phyloP scores from a whole-genome alignment of 192 early-diverging fungal genomes.

The Backusella liffmaniae region DNA sequence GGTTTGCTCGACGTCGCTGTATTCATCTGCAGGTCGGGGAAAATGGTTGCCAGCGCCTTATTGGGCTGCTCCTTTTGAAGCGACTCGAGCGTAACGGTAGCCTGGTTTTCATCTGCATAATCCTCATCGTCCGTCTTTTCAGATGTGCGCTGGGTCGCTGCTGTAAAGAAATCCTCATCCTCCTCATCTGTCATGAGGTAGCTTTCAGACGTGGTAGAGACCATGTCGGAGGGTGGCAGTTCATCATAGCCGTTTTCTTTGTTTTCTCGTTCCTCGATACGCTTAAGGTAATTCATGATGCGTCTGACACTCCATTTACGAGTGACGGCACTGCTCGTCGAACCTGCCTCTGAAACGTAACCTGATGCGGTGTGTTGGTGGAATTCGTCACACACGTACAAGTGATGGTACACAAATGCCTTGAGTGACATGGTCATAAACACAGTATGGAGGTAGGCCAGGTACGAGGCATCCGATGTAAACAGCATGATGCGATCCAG shows the following conservation, averaged over 20 bases:
- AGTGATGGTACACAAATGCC: conserved; percentile 35
- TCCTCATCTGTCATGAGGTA: neutral
- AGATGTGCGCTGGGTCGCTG: too few species aligned
- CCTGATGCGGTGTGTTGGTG: neutral
- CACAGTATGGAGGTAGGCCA: conserved; percentile 35
- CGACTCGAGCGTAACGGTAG: conserved; percentile 14
- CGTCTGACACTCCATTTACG: conserved; percentile 35
- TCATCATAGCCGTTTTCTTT: neutral
- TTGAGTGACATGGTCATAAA: conserved; percentile 35
- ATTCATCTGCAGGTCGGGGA: neutral
- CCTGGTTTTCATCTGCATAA: conserved; percentile 22
- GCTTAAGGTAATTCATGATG: conserved; percentile 33
- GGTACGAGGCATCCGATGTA: conserved; percentile 28
- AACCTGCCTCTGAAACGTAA: neutral
- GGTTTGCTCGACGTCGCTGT: neutral
- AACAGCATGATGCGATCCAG: conserved; percentile 14
- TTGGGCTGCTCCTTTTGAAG: neutral
- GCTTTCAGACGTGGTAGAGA: neutral
- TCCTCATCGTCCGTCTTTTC: neutral
- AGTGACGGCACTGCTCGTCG: neutral
- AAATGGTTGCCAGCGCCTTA: neutral
- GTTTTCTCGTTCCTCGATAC: conserved; percentile 18
- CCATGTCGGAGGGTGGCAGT: neutral
- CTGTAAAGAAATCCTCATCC: neutral
- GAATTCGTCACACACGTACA: conserved; percentile 24